Evolutionary conservation across 2,329 filamentous ascomycete species (phyloP).

Genomic region (Microsporum audouinii): DNA sequence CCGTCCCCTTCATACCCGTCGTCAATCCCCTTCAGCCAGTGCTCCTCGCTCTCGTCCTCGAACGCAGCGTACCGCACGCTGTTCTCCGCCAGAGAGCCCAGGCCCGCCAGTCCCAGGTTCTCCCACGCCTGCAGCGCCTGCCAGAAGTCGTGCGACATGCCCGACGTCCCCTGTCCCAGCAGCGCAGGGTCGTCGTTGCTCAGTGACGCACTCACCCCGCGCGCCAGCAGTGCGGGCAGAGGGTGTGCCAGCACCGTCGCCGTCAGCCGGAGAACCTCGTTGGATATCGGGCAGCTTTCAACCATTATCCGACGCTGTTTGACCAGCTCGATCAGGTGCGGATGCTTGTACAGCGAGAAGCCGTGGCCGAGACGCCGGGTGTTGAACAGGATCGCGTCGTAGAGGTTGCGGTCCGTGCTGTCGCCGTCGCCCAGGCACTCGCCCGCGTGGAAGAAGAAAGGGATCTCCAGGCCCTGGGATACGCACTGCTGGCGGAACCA

Average conservation of each 20-base stretch:
- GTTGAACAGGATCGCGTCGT: conserved; percentile 76
- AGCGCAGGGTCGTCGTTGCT: conserved; percentile 89
- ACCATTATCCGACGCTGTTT: conserved; percentile 79
- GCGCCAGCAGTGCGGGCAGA: conserved; percentile 71
- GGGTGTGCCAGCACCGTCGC: conserved; percentile 60
- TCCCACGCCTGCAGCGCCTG: conserved; percentile 85
- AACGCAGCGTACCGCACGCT: conserved; percentile 83
- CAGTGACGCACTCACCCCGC: conserved; percentile 71
- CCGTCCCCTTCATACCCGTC: conserved; percentile 52
- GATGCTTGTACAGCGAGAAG: conserved; percentile 84
- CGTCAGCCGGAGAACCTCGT: conserved; percentile 73
- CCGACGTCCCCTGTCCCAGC: conserved; percentile 67
- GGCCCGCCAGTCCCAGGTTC: conserved; percentile 74
- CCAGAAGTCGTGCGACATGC: conserved; percentile 90
- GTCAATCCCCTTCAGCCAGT: conserved; percentile 62
- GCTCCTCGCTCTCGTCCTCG: conserved; percentile 60
- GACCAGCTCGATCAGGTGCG: conserved; percentile 74
- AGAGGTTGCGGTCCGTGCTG: conserved; percentile 72
- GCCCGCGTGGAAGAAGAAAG: conserved; percentile 93
- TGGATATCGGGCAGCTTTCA: conserved; percentile 86
- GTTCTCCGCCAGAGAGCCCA: conserved; percentile 83
- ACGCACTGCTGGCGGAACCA: conserved; percentile 85
- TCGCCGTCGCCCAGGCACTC: conserved; percentile 74
- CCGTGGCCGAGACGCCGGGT: conserved; percentile 83
- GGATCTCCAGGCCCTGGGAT: conserved; percentile 66